phyloP scores from a whole-genome alignment of 2,329 filamentous ascomycete genomes.

The Fusarium annulatum region DNA sequence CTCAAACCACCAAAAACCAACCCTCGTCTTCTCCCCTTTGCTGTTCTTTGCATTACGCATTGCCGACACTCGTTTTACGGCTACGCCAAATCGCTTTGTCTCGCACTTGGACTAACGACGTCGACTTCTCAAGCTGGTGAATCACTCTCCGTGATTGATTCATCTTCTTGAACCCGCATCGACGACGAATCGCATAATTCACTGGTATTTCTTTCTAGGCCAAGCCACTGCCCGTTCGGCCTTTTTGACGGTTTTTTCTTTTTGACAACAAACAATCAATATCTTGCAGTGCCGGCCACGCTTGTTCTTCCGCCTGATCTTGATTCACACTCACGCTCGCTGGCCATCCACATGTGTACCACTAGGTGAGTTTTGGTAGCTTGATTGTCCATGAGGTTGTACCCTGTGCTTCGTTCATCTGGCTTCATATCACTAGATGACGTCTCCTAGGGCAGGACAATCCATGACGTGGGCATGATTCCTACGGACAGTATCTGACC shows the following conservation, averaged over 20 bases:
- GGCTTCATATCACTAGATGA: neutral
- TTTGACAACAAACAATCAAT: conserved; percentile 14
- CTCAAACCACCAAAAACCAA: conserved; percentile 42
- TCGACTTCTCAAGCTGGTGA: conserved; percentile 18
- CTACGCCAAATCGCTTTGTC: conserved; percentile 29
- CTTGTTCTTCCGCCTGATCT: conserved; percentile 29
- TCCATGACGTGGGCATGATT: too few relatives aligned
- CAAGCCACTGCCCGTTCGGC: conserved; percentile 29
- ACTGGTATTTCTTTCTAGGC: conserved; percentile 14
- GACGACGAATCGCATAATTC: conserved; percentile 26
- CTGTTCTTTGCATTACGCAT: conserved; percentile 40
- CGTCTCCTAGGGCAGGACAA: neutral
- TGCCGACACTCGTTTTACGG: conserved; percentile 45
- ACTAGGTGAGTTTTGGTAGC: conserved; percentile 35
- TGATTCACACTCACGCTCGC: conserved; percentile 11
- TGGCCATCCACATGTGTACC: conserved; percentile 39
- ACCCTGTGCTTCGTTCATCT: neutral
- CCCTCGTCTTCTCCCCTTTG: conserved; percentile 38
- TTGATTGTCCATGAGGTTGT: neutral
- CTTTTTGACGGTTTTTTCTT: conserved; percentile 9
- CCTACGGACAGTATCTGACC: conserved; percentile 3
- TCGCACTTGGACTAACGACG: conserved; percentile 26
- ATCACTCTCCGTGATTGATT: conserved; percentile 33
- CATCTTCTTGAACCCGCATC: conserved; percentile 14
- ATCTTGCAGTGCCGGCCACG: conserved; percentile 40